Evolutionary conservation across 345 rosid species (phyloP).

Genomic region (Cardamine resedifolia): DNA sequence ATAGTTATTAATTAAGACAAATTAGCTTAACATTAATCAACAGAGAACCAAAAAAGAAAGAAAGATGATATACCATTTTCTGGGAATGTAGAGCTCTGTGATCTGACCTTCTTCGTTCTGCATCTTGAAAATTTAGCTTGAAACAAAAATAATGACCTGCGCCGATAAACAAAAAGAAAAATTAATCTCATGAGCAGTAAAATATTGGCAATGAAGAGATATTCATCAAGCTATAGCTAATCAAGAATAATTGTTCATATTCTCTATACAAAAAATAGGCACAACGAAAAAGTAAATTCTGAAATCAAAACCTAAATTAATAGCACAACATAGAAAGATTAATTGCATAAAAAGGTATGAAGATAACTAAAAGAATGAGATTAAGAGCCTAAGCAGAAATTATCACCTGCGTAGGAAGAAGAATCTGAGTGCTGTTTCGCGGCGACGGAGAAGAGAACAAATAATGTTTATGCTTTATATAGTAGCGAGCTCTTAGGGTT

Average conservation of each 20-base stretch:
- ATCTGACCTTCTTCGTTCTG: slow-evolving; percentile 91
- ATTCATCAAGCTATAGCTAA: neutral
- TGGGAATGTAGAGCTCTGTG: slow-evolving; percentile 89
- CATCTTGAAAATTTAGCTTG: slow-evolving; percentile 48
- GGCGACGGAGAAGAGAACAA: neutral
- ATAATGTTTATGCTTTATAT: neutral
- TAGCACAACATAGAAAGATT: neutral
- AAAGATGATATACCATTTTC: slow-evolving; percentile 60
- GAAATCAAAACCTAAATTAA: neutral
- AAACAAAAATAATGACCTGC: neutral
- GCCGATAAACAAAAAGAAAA: neutral
- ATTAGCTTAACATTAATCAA: neutral
- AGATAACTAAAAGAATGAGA: neutral
- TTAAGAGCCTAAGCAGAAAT: neutral
- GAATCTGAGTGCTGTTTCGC: slow-evolving; percentile 12
- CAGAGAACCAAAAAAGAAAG: neutral
- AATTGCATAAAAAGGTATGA: neutral
- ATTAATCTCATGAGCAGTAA: neutral
- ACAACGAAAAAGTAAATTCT: neutral
- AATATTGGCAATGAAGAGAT: neutral
- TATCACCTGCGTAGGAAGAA: slow-evolving; percentile 23
- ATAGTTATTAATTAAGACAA: neutral
- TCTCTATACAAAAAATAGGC: neutral
- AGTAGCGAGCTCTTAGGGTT: slow-evolving; percentile 25
- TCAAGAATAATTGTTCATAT: neutral